A percentile compares a stretch with the other conserved stretches of the same genome.
Evolutionary conservation across 768 basidiomycete species (phyloP).

Genomic region (Cystobasidiopsis lactophilus): DNA sequence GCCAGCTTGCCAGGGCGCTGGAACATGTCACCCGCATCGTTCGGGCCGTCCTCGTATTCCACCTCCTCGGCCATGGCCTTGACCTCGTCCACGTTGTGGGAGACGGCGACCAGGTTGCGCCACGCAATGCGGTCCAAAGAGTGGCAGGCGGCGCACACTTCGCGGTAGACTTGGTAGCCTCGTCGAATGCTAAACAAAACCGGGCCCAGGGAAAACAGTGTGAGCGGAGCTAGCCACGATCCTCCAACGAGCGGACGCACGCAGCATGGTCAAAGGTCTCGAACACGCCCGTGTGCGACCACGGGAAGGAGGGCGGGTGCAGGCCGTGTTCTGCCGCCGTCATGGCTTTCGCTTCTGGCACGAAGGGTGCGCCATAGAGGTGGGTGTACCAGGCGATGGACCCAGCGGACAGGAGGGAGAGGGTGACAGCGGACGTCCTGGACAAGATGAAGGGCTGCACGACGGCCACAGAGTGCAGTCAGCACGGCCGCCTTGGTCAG

Average conservation of each 20-base stretch:
- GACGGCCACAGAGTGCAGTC: no score
- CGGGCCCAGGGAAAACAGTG: no score
- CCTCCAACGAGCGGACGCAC: constrained; percentile 32
- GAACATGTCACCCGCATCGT: constrained; percentile 94
- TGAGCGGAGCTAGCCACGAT: not conserved
- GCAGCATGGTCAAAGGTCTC: constrained; percentile 92
- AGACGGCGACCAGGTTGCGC: constrained; percentile 97
- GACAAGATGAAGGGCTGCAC: constrained; percentile 2
- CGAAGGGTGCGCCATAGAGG: constrained; percentile 66
- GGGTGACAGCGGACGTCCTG: constrained; percentile 2
- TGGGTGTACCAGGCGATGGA: constrained; percentile 93
- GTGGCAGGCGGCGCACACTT: constrained; percentile 97
- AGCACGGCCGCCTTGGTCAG: not conserved
- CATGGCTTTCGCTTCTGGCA: constrained; percentile 80
- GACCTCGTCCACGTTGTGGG: constrained; percentile 76
- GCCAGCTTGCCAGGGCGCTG: constrained; percentile 92
- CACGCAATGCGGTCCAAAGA: constrained; percentile 98
- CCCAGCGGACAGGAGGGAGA: constrained; percentile 40
- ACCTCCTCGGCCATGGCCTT: constrained; percentile 85
- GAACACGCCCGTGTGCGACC: constrained; percentile 68
- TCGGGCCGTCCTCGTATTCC: constrained; percentile 89
- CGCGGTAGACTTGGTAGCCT: constrained; percentile 91
- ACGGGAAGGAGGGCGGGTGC: constrained; percentile 66
- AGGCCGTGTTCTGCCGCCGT: constrained; percentile 83
- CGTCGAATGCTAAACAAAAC: constrained; percentile 51